Percentiles rank a stretch among this genome's conserved stretches.
Conservation (phyloP, 805 yeast species). For the Cyberlindnera nakhonratchasimensis region DNA sequence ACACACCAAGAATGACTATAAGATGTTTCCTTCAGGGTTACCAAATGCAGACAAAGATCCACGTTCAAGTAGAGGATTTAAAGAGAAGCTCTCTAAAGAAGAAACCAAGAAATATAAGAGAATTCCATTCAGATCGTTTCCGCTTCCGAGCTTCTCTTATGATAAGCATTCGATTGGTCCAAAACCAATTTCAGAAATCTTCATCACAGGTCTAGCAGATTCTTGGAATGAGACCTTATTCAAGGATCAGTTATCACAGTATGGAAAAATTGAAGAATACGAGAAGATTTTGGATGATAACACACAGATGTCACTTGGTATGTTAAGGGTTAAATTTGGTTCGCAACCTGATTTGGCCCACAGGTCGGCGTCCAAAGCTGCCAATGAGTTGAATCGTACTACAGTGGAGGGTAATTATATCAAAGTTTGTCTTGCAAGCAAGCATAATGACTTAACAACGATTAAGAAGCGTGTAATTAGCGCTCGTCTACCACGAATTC, state of each 20-base stretch:
- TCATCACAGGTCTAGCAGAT: slow-evolving; percentile 63
- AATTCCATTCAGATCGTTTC: slow-evolving; percentile 41
- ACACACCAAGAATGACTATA: background rate
- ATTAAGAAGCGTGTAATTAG: background rate
- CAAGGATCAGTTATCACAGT: slow-evolving; percentile 47
- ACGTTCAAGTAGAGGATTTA: slow-evolving; percentile 26
- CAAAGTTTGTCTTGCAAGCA: slow-evolving; percentile 36
- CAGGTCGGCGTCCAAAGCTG: slow-evolving; percentile 43
- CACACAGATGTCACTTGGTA: slow-evolving; percentile 76
- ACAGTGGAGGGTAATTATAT: slow-evolving; percentile 52
- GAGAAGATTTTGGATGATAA: slow-evolving; percentile 63
- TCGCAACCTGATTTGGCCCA: slow-evolving; percentile 49
- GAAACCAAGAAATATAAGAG: slow-evolving; percentile 32
- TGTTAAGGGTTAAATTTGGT: slow-evolving; percentile 59
- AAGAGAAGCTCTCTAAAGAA: slow-evolving; percentile 21
- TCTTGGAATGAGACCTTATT: slow-evolving; percentile 44
- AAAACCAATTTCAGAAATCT: slow-evolving; percentile 65
- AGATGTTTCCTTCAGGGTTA: slow-evolving; percentile 1
- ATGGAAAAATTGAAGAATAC: slow-evolving; percentile 61
- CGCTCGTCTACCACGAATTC: background rate
- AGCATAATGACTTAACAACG: background rate
- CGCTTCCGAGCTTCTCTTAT: slow-evolving; percentile 36
- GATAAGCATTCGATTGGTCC: slow-evolving; percentile 76
- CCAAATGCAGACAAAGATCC: slow-evolving; percentile 37
- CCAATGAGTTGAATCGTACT: slow-evolving; percentile 37